Base-by-base conservation (phyloP, 192 early-diverging fungal genomes). In the Lunasporangiospora selenospora region DNA sequence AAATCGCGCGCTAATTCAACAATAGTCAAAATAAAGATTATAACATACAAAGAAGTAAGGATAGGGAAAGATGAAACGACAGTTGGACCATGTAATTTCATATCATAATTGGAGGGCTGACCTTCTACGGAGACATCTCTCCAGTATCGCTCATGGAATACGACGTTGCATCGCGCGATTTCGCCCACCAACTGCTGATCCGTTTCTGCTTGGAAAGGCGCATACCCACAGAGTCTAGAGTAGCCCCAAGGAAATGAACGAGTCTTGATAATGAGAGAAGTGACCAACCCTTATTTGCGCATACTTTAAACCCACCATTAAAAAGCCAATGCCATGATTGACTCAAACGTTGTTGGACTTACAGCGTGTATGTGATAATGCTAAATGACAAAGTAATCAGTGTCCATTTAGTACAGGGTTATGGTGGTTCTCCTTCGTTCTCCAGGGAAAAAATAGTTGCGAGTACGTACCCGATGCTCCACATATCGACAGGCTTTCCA, bases 401-500 rank as follows among this genome's bases (percentile, higher is more conserved):
- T 12, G 18, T 42, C 18, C 11, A 43, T 12, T 29, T 45, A 37
- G 34, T 7, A 40, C 16, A 37, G 18, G 18, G 6, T 19, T 56
- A 43, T 4, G 21, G 3, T 37, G 9, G 9, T 55, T n/a, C 13
- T 12, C 7, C 33, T 7, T 50, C 2, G 11, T 24, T 13, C 21
- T 40, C 15, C 26, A 29, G 32, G 13, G 21, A 45, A 13, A 37
- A 10, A 31, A 53, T 53, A 6, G n/a, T n/a, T n/a, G n/a, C n/a
- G n/a, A 8, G 26, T 23, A 46, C 44, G 61, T 69, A 83, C 81
- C 81, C 96, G 53, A 96, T 88, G 7, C 91, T 91, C 95, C 95
- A 99, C 65, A 99, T 81, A 75, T 99, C 95, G 2, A 98, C 95
- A 18, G 91, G 75, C 75, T 94, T 92, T 31, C 93, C 90, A 76